phyloP scores from a whole-genome alignment of 2,329 filamentous ascomycete species.

The Ascochyta lentis region DNA sequence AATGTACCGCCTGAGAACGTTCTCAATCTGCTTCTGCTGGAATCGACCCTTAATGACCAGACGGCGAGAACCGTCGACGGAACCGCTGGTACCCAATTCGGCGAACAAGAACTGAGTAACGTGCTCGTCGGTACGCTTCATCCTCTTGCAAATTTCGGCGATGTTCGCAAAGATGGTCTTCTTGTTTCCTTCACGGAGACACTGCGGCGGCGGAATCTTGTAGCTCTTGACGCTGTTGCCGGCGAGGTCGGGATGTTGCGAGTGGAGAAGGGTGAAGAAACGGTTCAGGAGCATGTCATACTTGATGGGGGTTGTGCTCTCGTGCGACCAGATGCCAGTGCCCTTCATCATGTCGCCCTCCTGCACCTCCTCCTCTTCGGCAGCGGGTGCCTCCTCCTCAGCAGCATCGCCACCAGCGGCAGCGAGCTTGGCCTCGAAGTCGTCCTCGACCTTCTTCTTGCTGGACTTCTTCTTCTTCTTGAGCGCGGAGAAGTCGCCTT shows the following conservation, averaged over 20 bases:
- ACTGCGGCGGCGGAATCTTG: conserved; percentile 99
- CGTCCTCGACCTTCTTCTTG: conserved; percentile 65
- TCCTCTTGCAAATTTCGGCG: conserved; percentile 96
- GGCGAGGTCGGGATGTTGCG: conserved; percentile 95
- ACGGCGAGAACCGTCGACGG: conserved; percentile 85
- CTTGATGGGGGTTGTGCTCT: conserved; percentile 76
- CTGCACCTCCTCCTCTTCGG: conserved; percentile 61
- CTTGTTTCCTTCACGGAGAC: conserved; percentile 99
- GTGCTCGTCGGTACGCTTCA: conserved; percentile 99
- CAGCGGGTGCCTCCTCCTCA: conserved; percentile 60
- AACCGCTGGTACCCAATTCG: conserved; percentile 96
- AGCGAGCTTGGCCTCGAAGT: conserved; percentile 72
- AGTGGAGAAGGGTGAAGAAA: conserved; percentile 93
- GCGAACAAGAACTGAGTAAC: conserved; percentile 97
- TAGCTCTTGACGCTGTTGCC: conserved; percentile 90
- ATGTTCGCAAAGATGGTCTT: conserved; percentile 98
- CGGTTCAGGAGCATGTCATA: conserved; percentile 87
- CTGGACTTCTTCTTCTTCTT: conserved; percentile 87
- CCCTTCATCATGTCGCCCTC: conserved; percentile 82
- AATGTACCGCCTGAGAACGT: conserved; percentile 93
- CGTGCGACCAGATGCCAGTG: conserved; percentile 89
- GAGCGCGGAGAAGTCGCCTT: conserved; percentile 69
- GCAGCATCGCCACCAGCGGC: conserved; percentile 62
- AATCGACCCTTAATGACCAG: conserved; percentile 99
- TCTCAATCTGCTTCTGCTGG: conserved; percentile 99